Conservation (phyloP, 768 basidiomycete species). For the Rhodotorula kratochvilovae region DNA sequence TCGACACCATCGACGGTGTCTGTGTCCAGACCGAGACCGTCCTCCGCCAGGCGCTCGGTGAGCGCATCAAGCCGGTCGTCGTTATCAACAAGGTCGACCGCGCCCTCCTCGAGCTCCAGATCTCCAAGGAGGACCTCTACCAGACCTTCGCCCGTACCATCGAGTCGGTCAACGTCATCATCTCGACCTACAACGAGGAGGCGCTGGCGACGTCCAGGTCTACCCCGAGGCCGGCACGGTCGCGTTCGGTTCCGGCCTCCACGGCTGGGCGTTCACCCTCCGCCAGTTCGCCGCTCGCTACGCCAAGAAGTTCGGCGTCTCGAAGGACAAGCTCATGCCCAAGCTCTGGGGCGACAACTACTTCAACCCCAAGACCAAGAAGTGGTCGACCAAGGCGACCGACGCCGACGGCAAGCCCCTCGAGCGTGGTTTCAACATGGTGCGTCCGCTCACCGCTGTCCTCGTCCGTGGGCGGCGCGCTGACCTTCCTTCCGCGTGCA, state of each 20-base stretch:
- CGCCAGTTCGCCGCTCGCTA: slow-evolving; percentile 93
- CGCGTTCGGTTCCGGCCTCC: slow-evolving; percentile 97
- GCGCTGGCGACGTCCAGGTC: slow-evolving; percentile 95
- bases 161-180: slow-evolving; percentile 95
- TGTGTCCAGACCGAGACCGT: slow-evolving; percentile 99
- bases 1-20: slow-evolving; percentile 98
- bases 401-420: slow-evolving; percentile 82
- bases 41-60: slow-evolving; percentile 88
- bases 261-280: slow-evolving; percentile 99
- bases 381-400: slow-evolving; percentile 78
- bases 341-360: slow-evolving; percentile 99
- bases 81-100: slow-evolving; percentile 99
- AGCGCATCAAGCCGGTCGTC: slow-evolving; percentile 99
- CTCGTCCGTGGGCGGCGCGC: background rate
- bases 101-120: slow-evolving; percentile 95
- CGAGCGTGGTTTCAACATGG: slow-evolving; percentile 91
- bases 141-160: slow-evolving; percentile 97
- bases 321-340: slow-evolving; percentile 95
- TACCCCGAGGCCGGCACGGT: slow-evolving; percentile 98
- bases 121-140: slow-evolving; percentile 91
- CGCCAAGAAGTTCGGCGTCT: slow-evolving; percentile 97
- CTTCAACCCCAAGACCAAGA: slow-evolving; percentile 94
- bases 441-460: background rate
- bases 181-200: slow-evolving; percentile 91
- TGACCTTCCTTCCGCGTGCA: slow-evolving; percentile 1